Evolutionary conservation across 169 alveolate genomes (phyloP).

Genomic region (Cryptosporidium viatorum): DNA sequence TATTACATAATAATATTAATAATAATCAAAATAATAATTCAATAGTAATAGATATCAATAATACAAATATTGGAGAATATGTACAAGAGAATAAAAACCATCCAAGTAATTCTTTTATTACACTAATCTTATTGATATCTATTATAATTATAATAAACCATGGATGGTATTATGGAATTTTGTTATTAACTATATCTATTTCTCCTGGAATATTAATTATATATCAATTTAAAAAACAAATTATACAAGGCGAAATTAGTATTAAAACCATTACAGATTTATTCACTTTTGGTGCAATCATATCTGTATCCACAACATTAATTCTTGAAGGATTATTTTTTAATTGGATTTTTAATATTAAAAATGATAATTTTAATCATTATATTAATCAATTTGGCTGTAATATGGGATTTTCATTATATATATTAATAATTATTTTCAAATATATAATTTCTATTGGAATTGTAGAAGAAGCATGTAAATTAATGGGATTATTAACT

Average conservation of each 20-base stretch:
- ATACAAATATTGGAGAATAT: constrained; percentile 28
- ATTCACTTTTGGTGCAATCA: constrained; percentile 47
- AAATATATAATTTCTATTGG: constrained; percentile 39
- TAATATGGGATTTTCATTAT: background rate
- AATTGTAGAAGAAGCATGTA: constrained; percentile 34
- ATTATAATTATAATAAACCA: background rate
- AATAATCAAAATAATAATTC: background rate
- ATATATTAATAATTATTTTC: background rate
- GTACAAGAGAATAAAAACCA: background rate
- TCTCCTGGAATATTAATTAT: constrained; percentile 22
- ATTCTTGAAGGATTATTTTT: constrained; percentile 32
- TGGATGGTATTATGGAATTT: background rate
- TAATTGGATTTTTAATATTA: background rate
- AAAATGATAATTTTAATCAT: background rate
- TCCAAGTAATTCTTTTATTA: background rate
- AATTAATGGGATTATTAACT: constrained; percentile 18
- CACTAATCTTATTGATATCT: background rate
- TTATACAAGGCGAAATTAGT: background rate
- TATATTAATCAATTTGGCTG: constrained; percentile 15
- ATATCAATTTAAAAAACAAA: background rate
- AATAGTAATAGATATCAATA: no score
- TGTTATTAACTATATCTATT: background rate
- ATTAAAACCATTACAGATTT: constrained; percentile 15
- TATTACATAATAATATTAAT: background rate
- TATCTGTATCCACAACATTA: constrained; percentile 19